Base-by-base conservation (phyloP, 2,329 filamentous ascomycete genomes). In the Phyllosticta citrichinensis region DNA sequence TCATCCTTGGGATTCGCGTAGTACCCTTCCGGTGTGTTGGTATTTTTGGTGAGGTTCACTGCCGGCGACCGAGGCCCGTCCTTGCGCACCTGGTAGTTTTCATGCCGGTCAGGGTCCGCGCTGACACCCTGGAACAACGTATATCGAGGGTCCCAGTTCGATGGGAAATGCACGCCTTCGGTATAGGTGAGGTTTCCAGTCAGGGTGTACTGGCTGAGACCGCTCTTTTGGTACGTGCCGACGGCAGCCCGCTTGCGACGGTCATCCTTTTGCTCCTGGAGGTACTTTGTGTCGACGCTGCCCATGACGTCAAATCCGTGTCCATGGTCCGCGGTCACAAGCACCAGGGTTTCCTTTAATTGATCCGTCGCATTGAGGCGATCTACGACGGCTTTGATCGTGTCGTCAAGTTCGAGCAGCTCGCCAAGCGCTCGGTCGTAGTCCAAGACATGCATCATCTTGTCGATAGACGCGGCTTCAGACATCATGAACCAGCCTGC, bases 251-350 rank as follows among this genome's bases (percentile, higher is more conserved):
- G 87, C 81, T 91, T 93, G 67, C 82, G 76, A 66, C 90, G 87
- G 71, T 88, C 84, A 19, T 80, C 79, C 6, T 79, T 74, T 67
- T 91, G 83, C 3, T 82, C 81, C 17, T 82, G 77, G 55, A 93
- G 79, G 74, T 92, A 94, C 70, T 87, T 79, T 19, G 89, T 94
- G 70, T 95, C 90, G 55, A 90, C 88, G 64, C 81, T 86, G 64
- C 90, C 90, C 71, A 87, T 92, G 66, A 95, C 90, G 67, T 92
- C 90, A 71, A 95, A 95, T 60, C 90, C 90, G 76, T 95, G 90
- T 52, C 90, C 90, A 78, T 94, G 90, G 70, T 95, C 89, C n/a
- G 89, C 87, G 2, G 89, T 91, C 56, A 94, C 88, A 56, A 95
- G 71, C 65, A 95, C 80, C 3, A 93, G 82, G 0, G 90, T 95